Base-by-base conservation (phyloP, 192 early-diverging fungal species). In the Rhizoclosmatium sp. region DNA sequence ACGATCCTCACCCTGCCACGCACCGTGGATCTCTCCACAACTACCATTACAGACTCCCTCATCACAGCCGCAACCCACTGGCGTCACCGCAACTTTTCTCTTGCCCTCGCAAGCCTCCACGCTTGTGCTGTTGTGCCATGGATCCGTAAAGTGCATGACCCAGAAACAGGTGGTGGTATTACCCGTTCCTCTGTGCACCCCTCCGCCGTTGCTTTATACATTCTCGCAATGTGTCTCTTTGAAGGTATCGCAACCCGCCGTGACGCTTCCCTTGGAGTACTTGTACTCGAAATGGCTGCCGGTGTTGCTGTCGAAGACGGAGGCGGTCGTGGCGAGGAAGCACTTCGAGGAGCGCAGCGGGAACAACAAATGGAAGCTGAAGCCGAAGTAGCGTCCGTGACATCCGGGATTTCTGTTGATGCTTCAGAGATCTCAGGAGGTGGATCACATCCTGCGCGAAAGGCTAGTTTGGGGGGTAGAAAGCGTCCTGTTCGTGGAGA, bases 241-340 rank as follows among this genome's bases (percentile, higher is more conserved):
- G 72, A 75, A 64, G 72, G 72, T 10, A 21, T 68, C 7, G 39
- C 4, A 7, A 21, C 47, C 7, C 56, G 72, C 12, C 31, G n/a
- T 44, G 72, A 75, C 39, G 59, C 59, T 9, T 4, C n/a, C 40
- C 59, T 75, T 21, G 72, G 42, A 47, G 56, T 75, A 4, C 41
- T 75, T 7, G 72, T 75, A 2, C 45, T 75, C 31, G 72, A 75
- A 44, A 75, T 75, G 72, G 72, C 72, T 10, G 72, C 72, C 10
- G 72, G 72, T 12, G 72, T 75, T 62, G 72, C 72, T 62, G 72
- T 75, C 19, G 60, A 75, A 10, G 72, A 75, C 47, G 72, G 72
- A 4, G 42, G 48, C 10, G 70, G 49, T 39, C 16, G 70, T 3
- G 47, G 47, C 9, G 54, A 59, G 31, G 51, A 71, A 31, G 70